Conservation (phyloP, 75 land plant species). For the Pinus albicaulis region DNA sequence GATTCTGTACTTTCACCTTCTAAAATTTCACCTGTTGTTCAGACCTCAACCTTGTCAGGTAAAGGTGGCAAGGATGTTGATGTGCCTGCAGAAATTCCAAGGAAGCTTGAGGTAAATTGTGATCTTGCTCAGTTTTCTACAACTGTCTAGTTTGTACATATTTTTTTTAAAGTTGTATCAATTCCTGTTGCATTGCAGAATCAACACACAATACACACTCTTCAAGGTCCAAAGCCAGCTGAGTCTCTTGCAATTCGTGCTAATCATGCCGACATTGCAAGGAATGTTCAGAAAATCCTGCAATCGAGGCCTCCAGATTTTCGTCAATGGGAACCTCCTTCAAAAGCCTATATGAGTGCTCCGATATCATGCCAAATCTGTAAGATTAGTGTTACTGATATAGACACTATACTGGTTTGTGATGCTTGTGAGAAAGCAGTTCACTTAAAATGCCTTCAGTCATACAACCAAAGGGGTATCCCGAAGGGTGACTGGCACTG, state of each 20-base stretch:
- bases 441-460: constrained; percentile 73
- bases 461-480: constrained; percentile 40
- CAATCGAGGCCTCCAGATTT: constrained; percentile 34
- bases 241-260: constrained; percentile 17
- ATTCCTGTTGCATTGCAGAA: constrained; percentile 14
- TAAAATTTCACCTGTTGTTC: not conserved
- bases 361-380: constrained; percentile 60
- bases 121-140: not conserved
- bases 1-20: not conserved
- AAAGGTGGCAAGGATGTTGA: not conserved
- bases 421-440: constrained; percentile 82
- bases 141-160: constrained; percentile 17
- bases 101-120: constrained; percentile 17
- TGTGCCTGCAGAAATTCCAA: constrained; percentile 4
- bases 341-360: constrained; percentile 65
- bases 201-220: constrained; percentile 14
- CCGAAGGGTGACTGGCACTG: constrained; percentile 91
- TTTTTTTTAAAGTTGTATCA: constrained; percentile 4
- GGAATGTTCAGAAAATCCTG: constrained; percentile 47
- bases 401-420: constrained; percentile 61
- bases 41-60: not conserved
- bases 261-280: constrained; percentile 46
- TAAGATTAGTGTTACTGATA: constrained; percentile 42
- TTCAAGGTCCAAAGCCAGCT: constrained; percentile 12
- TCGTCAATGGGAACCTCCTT: constrained; percentile 48